These are phyloP conservation scores for Xerophyta viscosa DNA, from an alignment of 106 monocot species.

Conservation along the genomic window DNA sequence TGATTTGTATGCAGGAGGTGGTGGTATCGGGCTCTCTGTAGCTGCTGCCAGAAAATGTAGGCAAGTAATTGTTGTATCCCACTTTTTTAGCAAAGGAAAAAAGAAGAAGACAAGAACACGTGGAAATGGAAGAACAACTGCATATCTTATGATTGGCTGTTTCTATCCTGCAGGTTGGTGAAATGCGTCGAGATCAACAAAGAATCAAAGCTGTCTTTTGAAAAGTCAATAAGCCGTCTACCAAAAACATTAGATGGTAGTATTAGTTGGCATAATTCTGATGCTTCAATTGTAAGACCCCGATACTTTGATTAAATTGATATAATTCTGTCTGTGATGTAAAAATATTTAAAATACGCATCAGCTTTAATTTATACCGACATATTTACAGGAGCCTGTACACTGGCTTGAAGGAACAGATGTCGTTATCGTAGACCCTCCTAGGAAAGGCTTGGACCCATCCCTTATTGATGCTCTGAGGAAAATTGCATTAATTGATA, in stretches of 20 bases:
- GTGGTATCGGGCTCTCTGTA: conserved; percentile 82
- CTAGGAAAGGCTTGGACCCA: conserved; percentile 83
- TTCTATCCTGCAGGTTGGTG: conserved; percentile 51
- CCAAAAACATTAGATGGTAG: conserved; percentile 56
- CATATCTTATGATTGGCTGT: too few species aligned
- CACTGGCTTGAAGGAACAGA: conserved; percentile 91
- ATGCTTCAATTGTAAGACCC: conserved; percentile 75
- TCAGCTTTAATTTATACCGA: too few species aligned
- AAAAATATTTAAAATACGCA: too few species aligned
- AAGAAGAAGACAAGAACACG: too few species aligned
- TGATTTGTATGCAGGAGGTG: conserved; percentile 95
- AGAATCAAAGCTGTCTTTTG: conserved; percentile 83
- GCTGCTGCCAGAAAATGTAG: conserved; percentile 88
- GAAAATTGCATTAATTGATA: conserved; percentile 21
- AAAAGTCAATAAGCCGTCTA: conserved; percentile 77
- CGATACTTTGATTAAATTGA: background rate
- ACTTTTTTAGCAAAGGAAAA: background rate
- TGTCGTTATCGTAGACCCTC: conserved; percentile 96
- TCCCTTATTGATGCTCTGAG: conserved; percentile 60
- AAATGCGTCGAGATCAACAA: conserved; percentile 97
- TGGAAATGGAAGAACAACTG: too few species aligned
- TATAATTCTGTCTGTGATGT: too few species aligned
- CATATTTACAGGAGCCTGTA: conserved; percentile 63
- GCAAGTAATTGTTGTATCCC: conserved; percentile 24
- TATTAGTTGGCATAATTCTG: conserved; percentile 94